Conservation (phyloP, 805 yeast species). For the Wickerhamiella sergipiensis region DNA sequence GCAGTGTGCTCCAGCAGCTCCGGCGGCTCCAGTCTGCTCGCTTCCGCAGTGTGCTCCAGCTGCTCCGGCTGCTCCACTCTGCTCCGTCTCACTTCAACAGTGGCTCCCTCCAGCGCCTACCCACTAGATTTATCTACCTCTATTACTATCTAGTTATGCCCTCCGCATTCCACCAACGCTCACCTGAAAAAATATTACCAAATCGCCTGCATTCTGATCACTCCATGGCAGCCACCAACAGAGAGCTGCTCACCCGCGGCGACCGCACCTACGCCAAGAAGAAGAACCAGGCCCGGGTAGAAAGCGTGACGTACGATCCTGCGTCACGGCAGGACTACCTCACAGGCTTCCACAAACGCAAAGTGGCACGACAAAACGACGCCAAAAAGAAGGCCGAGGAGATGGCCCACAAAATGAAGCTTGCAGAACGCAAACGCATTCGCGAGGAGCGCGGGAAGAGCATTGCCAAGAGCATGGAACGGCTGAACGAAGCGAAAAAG, state of each 20-base stretch:
- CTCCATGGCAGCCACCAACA: conserved; percentile 31
- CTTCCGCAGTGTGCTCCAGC: too few species aligned
- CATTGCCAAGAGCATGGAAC: conserved; percentile 47
- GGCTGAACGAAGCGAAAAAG: conserved; percentile 37
- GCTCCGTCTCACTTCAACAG: too few species aligned
- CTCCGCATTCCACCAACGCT: too few species aligned
- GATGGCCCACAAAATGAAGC: conserved; percentile 53
- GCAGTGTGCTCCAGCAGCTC: too few species aligned
- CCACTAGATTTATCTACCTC: too few species aligned
- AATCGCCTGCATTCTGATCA: not conserved
- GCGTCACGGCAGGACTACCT: conserved; percentile 54
- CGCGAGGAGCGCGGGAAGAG: conserved; percentile 60
- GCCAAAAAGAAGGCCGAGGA: conserved; percentile 69
- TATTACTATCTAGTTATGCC: too few species aligned
- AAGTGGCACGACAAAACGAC: conserved; percentile 72
- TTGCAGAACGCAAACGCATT: conserved; percentile 61
- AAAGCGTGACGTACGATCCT: conserved; percentile 74
- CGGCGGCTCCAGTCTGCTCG: too few species aligned
- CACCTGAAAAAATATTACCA: too few species aligned
- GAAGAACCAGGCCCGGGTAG: conserved; percentile 47
- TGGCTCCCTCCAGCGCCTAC: too few species aligned
- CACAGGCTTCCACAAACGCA: conserved; percentile 93
- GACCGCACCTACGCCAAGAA: conserved; percentile 68
- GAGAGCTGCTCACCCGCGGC: conserved; percentile 72
- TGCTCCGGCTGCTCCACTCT: too few species aligned